Evolutionary conservation across 2,329 filamentous ascomycete species (phyloP), one percentile per base, ranked within the genome.

Genomic region (Aspergillus tamarii): DNA sequence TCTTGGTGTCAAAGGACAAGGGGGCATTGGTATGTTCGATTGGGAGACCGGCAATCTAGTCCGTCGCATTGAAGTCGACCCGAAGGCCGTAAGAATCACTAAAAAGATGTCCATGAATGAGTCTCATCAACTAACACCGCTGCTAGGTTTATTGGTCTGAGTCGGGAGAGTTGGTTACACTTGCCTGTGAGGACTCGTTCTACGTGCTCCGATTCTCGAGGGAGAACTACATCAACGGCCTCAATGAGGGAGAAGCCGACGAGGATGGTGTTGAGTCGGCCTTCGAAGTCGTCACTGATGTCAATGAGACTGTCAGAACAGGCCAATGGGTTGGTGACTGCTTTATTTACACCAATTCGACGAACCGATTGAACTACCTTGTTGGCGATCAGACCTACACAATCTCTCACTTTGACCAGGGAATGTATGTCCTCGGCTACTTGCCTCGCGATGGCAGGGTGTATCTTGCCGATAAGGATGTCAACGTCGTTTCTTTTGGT

Each of bases 301-400:
- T 97, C 74, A 94, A 91, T 75, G 95, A 98, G 81, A 92, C 87
- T 67, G 93, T 98, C 58, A 91, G 92, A 68, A 97, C 94, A 23
- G 95, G 94, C 71, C 92, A 96, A 82, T 99, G 95, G 95, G 92
- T 99, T 62, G 95, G 95, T 66, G 95, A 99, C 82, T 97, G 94
- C 83, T 97, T 99, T 85, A 94, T 98, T 77, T 99, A 98, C 85
- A 97, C 95, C 61, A 98, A 96, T 84, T 91, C 87, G 78, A 96
- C 94, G 11, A 97, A 98, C 84, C 91, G 95, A 66, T 85, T 99
- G 64, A 98, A 98, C 84, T 98, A 98, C 82, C 88, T 99, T 26
- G 94, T 99, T 16, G 95, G 95, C 69, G 95, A 98, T 80, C 94
- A 98, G 82, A 96, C 93, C 16, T 97, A 98, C 84, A 97, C 94